Base-by-base conservation (phyloP, 352 stramenopile genomes). In the Aphanomyces invadans region DNA sequence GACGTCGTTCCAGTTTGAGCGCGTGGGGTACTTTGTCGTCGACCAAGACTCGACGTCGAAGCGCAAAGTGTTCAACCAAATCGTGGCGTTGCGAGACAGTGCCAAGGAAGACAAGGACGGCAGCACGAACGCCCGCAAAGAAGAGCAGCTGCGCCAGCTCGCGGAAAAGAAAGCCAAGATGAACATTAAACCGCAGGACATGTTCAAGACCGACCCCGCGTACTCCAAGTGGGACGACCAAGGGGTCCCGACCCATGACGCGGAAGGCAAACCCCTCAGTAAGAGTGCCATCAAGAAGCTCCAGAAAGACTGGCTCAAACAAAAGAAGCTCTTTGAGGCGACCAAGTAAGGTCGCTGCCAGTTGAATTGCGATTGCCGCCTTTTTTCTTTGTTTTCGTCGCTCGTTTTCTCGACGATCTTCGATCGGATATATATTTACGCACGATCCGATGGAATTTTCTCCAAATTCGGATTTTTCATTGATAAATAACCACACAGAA, bases 1-100 rank as follows among this genome's bases (percentile, higher is more conserved):
- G 44, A 68, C 78, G 17, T 79, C 91, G 26, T 89, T 98, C 67
- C 96, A 99, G 81, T 98, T 99, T 76, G 97, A 99, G 75, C 88
- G 96, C 39, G 77, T 99, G 5, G 97, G 96, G 25, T 99, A 99
- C 80, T 99, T 99, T 80, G 93, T 97, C 33, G 80, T 90, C 9
- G 97, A 99, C 77, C 80, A 91, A 64, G 96, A 99, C 76, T 97
- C 95, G 57, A 95, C 86, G 3, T 67, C 83, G 32, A 88, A 86
- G 63, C 86, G 81, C 56, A 86, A 97, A 68, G 94, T 99, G 21
- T 90, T 99, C 60, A 99, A 99, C 78, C 89, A 97, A 29, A 67
- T 60, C 17, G 60, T 67, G 31, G 60, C 60, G 23, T 26, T 67
- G 2, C 48, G 48, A 19, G 60, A 67, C 36, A 67, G 25, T 21